Conservation (phyloP, 148 eudicot genomes). For the Rhododendron simsii region DNA sequence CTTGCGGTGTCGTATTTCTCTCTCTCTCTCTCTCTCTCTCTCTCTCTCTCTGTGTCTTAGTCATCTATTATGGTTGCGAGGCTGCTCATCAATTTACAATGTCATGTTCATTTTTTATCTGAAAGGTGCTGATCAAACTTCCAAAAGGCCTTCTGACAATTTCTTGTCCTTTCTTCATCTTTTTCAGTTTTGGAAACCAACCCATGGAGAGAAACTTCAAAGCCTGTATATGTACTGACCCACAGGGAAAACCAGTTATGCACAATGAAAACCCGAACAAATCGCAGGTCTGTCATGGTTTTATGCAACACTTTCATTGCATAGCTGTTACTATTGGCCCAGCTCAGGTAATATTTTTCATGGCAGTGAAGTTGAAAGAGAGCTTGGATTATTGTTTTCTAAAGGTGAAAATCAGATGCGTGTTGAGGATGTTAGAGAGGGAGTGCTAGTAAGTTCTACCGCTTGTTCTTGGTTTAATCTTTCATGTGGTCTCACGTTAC, state of each 20-base stretch:
- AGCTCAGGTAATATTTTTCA: slow-evolving; percentile 14
- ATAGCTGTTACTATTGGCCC: background rate
- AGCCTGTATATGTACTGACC: slow-evolving; percentile 88
- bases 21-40: background rate
- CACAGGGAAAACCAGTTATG: slow-evolving; percentile 86
- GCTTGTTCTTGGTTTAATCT: slow-evolving; percentile 2
- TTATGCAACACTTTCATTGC: background rate
- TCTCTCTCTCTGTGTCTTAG: background rate
- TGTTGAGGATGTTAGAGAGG: slow-evolving; percentile 94
- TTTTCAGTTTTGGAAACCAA: slow-evolving; percentile 76
- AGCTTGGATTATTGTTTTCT: slow-evolving; percentile 81
- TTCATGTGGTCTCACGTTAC: background rate
- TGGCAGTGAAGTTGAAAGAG: slow-evolving; percentile 92
- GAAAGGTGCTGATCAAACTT: background rate
- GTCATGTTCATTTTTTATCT: background rate
- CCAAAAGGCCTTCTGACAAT: background rate
- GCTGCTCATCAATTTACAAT: background rate
- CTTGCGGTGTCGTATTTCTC: too few relatives aligned
- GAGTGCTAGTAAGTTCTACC: slow-evolving; percentile 72
- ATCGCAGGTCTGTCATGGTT: slow-evolving; percentile 55
- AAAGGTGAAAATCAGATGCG: slow-evolving; percentile 77
- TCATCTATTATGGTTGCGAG: background rate
- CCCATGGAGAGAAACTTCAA: slow-evolving; percentile 88
- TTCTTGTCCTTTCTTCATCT: background rate
- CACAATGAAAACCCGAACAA: slow-evolving; percentile 92